Percentiles rank a stretch among this genome's conserved stretches.
Conservation (phyloP, 1,139 yeast species). For the Suhomyces ambrosiae region DNA sequence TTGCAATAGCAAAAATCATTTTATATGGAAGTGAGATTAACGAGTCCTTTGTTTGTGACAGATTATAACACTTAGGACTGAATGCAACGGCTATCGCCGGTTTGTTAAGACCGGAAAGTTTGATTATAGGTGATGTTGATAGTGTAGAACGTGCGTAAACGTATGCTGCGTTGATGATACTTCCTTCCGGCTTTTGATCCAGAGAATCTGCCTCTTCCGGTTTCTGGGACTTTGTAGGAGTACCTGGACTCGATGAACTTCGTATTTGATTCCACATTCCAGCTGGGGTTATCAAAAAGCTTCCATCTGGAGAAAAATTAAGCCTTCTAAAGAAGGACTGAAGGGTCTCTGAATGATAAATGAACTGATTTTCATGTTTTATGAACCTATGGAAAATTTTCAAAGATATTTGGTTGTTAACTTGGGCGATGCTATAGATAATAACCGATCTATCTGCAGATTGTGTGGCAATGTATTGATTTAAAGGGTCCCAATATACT, state of each 20-base stretch:
- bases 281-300: conserved; percentile 76
- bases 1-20: conserved; percentile 89
- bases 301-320: conserved; percentile 88
- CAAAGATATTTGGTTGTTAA: conserved; percentile 10
- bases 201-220: conserved; percentile 8
- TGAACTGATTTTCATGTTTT: conserved; percentile 35
- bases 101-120: conserved; percentile 74
- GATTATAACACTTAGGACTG: conserved; percentile 63
- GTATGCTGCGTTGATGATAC: conserved; percentile 62
- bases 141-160: conserved; percentile 73
- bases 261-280: conserved; percentile 39
- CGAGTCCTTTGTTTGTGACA: conserved; percentile 18
- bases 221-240: conserved; percentile 9
- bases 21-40: conserved; percentile 66
- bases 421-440: conserved; percentile 41
- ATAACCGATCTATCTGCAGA: conserved; percentile 86
- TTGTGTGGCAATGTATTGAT: conserved; percentile 78
- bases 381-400: conserved; percentile 24
- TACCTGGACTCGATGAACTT: neutral
- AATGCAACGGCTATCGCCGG: conserved; percentile 85
- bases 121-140: conserved; percentile 69
- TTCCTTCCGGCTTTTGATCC: conserved; percentile 11
- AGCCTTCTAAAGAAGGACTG: conserved; percentile 88
- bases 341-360: conserved; percentile 83
- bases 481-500: conserved; percentile 89